Base-by-base conservation (phyloP, 768 basidiomycete genomes). In the Lentinula raphanica region DNA sequence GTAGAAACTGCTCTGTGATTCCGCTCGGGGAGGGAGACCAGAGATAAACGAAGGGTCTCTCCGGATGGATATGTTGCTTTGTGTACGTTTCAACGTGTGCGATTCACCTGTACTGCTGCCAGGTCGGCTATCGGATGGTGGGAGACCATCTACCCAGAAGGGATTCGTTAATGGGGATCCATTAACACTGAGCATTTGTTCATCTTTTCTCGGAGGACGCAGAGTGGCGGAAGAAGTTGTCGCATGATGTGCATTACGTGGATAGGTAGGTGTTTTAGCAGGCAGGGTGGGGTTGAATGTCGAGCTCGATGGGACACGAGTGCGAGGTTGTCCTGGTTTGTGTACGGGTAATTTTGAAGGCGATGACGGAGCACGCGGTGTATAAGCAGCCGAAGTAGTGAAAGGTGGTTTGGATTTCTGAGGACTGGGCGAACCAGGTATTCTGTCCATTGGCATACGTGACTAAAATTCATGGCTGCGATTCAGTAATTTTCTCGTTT, bases 141-240 rank as follows among this genome's bases (percentile, higher is more conserved):
- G 19, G 9, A 45, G 21, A 31, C 29, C 27, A 25, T 44, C 65
- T 12, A 32, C 40, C 84, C 77, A 65, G 86, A 57, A 88, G 1
- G 90, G 90, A 67, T 92, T 92, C 17, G 85, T 83, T 17, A 93
- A 77, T 0, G 92, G 92, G 0, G 89, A 91, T 3, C 92, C 92
- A 60, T 94, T 93, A 19, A 88, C 70, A 64, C 90, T 90, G 50
- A 92, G 76, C 82, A 92, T 83, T 65, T 77, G 84, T 69, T 94
- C 92, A 65, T 90, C 83, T 62, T 78, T 82, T 40, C 87, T 81
- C 11, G 89, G 87, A 67, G 86, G 76, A 25, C 90, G 84, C 48
- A 86, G 74, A 3, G 78, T 67, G 17, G 79, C 70, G 42, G 71
- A 69, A 21, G 72, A 74, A 32, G 64, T 44, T 15, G 38, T 35